Evolutionary conservation across 2,329 filamentous ascomycete species (phyloP), one percentile per base, ranked within the genome.

Genomic region (Fusarium neocosmosporiellum): DNA sequence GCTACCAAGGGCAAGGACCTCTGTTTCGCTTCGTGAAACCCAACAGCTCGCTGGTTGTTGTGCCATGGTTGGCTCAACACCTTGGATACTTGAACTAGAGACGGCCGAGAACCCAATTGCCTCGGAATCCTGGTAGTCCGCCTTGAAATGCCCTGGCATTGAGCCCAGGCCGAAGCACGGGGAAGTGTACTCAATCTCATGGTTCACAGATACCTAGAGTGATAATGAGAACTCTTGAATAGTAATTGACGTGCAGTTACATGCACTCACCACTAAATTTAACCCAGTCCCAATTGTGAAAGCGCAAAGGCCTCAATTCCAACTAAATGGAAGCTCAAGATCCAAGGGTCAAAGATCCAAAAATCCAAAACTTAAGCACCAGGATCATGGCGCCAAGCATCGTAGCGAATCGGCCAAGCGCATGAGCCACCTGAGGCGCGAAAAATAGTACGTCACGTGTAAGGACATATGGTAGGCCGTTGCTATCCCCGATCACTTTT

Each of bases 21-120:
- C 59, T 63, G 66, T 29, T 67, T 72, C 18, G 73, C 69, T 53
- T 78, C 75, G 31, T 79, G 78, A 59, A 79, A 78, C 33, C 68
- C 62, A 59, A 73, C 59, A 43, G 60, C 59, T 67, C 73, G 69
- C 31, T 75, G 71, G 14, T 39, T 58, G 27, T 66, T 66, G 9
- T 64, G 48, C 66, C 69, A 71, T 57, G 65, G 60, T 37, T 72
- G 70, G 5, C 39, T 62, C 24, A 64, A 27, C 9, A 29, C 13
- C 34, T 37, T 62, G 16, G 67, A 65, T 31, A 67, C 34, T 46
- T 57, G 54, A 18, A 41, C 34, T 13, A 71, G 58, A 61, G 63
- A 59, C 24, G 72, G 57, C 5, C 64, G 65, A 59, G 63, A n/a
- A 41, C 43, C 43, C 13, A 61, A 39, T 48, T 60, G 69, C 20